Evolutionary conservation across 257 asterid genomes (phyloP), one percentile per base, ranked within the genome.

Genomic region (Galeopsis tetrahit): DNA sequence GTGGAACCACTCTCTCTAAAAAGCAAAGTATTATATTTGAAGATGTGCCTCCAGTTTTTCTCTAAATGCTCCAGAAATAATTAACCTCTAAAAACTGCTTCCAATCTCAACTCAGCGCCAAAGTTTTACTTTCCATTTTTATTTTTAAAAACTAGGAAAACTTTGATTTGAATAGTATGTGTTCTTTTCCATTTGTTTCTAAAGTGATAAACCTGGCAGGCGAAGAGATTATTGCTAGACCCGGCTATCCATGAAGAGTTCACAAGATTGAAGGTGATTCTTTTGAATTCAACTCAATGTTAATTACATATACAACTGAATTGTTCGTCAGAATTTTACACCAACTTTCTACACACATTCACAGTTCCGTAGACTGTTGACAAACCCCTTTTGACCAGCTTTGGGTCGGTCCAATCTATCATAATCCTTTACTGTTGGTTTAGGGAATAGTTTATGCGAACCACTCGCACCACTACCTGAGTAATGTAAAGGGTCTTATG

Each of bases 231-330:
- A 68, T 69, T 95, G 77, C 87, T 95, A n/a, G 99, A 92, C 72
- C 99, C 99, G 39, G 98, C 99, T 56, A 88, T 95, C 75, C 97
- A 95, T 77, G 99, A 95, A 78, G 99, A 95, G 79, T 95, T 95
- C 80, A 90, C 85, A 69, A 83, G 99, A 67, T 79, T 92, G 70
- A 95, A 95, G 98, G 99, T 95, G 48, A 67, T 17, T 63, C 32
- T 58, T 82, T 68, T 72, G 60, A 71, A 34, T 55, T 61, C 39
- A 46, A 13, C 53, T 59, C 39, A 53, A 52, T 31, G 2, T 65
- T 52, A 55, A 79, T 62, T 52, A 56, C 52, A 46, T 31, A 3
- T 57, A 65, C 58, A 48, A 58, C 32, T 65, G 61, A 61, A 42
- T 69, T 64, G 34, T 10, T 17, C 33, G 61, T 61, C 33, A 0